A percentile compares a stretch with the other conserved stretches of the same genome.
Evolutionary conservation across 1,139 yeast species (phyloP).

Genomic region (Blastobotrys petasosporus): DNA sequence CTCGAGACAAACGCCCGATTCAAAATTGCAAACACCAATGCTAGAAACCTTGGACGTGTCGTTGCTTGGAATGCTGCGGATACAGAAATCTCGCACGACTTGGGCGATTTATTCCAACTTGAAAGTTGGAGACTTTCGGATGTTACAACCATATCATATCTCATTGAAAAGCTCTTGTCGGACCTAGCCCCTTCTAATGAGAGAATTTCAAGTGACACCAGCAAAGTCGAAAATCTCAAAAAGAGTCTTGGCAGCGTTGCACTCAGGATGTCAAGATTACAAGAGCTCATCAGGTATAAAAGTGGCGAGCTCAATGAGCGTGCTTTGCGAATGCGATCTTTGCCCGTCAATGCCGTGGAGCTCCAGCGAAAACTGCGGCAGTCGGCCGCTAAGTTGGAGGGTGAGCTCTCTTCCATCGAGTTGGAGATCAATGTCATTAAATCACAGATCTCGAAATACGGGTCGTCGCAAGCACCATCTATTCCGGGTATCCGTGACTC

Average conservation of each 20-base stretch:
- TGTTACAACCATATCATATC: conserved; percentile 15
- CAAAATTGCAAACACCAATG: conserved; percentile 15
- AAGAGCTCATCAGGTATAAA: conserved; percentile 20
- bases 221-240: conserved; percentile 15
- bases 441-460: conserved; percentile 18
- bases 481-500: conserved; percentile 15
- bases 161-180: conserved; percentile 17
- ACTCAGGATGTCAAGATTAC: conserved; percentile 19
- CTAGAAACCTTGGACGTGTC: conserved; percentile 5
- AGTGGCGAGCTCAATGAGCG: conserved; percentile 19
- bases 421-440: conserved; percentile 20
- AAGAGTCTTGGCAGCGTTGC: conserved; percentile 16
- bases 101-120: conserved; percentile 16
- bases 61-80: conserved; percentile 11
- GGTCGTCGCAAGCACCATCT: conserved; percentile 16
- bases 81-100: conserved; percentile 9
- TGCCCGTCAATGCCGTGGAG: conserved; percentile 26
- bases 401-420: conserved; percentile 19
- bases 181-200: conserved; percentile 8
- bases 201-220: conserved; percentile 10
- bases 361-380: conserved; percentile 22
- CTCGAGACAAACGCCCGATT: conserved; percentile 20
- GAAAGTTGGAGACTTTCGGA: conserved; percentile 23
- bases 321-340: conserved; percentile 18
- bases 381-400: conserved; percentile 15